A percentile compares a stretch with the other conserved stretches of the same genome.
Conservation (phyloP, 192 early-diverging fungal species). For the Martensiomyces pterosporus region DNA sequence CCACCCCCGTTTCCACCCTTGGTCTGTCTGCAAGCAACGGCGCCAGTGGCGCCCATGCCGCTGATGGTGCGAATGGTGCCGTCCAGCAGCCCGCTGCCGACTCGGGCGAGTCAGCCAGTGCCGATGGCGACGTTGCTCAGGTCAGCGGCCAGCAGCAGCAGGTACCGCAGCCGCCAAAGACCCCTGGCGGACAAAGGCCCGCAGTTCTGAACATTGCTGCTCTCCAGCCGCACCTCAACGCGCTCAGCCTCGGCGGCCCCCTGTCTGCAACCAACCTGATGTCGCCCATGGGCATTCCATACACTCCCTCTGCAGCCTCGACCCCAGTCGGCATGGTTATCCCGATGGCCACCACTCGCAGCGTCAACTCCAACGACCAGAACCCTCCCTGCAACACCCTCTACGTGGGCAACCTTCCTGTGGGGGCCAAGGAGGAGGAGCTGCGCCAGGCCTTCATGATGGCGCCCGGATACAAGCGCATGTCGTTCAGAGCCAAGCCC, state of each 20-base stretch:
- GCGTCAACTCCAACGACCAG: constrained; percentile 72
- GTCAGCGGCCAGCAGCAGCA: constrained; percentile 47
- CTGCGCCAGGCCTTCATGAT: constrained; percentile 73
- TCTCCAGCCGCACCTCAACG: constrained; percentile 42
- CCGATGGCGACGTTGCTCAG: constrained; percentile 32
- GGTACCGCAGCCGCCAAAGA: constrained; percentile 29
- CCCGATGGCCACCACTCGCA: constrained; percentile 51
- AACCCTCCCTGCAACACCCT: constrained; percentile 99
- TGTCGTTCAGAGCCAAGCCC: constrained; percentile 81
- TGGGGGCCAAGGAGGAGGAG: constrained; percentile 86
- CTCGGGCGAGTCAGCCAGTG: constrained; percentile 45
- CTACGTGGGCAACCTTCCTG: constrained; percentile 96
- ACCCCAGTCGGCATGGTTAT: constrained; percentile 42
- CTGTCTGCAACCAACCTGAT: constrained; percentile 32
- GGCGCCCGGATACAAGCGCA: constrained; percentile 85
- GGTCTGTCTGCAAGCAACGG: constrained; percentile 11
- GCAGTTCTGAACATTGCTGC: constrained; percentile 44
- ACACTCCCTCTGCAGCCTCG: constrained; percentile 18
- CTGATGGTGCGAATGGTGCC: constrained; percentile 2
- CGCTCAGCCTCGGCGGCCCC: constrained; percentile 34
- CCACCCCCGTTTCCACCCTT: constrained; percentile 29
- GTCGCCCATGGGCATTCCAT: constrained; percentile 43
- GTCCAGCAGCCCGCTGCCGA: constrained; percentile 15
- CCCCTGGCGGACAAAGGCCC: constrained; percentile 28
- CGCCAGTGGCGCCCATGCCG: constrained; percentile 1